Percentiles rank a stretch among this genome's conserved stretches.
phyloP scores from a whole-genome alignment of 768 basidiomycete genomes.

The Sistotremastrum niveocremeum region DNA sequence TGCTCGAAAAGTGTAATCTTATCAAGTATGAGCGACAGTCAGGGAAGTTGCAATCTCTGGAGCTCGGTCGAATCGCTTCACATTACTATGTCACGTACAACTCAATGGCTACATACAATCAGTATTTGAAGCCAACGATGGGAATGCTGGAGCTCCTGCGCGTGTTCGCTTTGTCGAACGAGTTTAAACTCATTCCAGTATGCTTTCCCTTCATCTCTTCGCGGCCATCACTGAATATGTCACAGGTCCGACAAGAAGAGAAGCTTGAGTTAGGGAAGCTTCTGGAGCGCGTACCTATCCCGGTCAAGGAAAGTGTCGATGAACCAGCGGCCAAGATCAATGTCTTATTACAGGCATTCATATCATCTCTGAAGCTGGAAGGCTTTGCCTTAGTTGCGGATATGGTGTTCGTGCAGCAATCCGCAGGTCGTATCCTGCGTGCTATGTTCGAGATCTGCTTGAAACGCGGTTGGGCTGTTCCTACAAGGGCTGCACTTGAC shows the following conservation, averaged over 20 bases:
- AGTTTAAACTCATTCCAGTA: slow-evolving; percentile 83
- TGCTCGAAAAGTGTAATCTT: slow-evolving; percentile 88
- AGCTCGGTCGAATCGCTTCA: slow-evolving; percentile 86
- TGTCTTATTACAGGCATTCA: slow-evolving; percentile 86
- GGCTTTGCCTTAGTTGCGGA: slow-evolving; percentile 81
- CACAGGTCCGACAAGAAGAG: slow-evolving; percentile 67
- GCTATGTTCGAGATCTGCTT: slow-evolving; percentile 97
- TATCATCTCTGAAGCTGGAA: slow-evolving; percentile 87
- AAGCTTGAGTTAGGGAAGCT: slow-evolving; percentile 85
- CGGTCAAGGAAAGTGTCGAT: slow-evolving; percentile 92
- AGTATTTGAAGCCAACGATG: slow-evolving; percentile 82
- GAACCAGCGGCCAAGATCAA: slow-evolving; percentile 97
- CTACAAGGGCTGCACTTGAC: slow-evolving; percentile 81
- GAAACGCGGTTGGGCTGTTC: slow-evolving; percentile 95
- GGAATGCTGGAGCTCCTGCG: slow-evolving; percentile 82
- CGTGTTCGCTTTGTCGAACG: slow-evolving; percentile 89
- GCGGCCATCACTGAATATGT: slow-evolving; percentile 1
- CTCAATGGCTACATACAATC: slow-evolving; percentile 95
- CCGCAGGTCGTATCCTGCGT: slow-evolving; percentile 89
- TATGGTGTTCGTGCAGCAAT: slow-evolving; percentile 96
- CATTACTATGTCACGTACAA: slow-evolving; percentile 92
- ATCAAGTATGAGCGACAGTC: slow-evolving; percentile 86
- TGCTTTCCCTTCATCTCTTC: slow-evolving; percentile 1
- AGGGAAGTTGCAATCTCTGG: slow-evolving; percentile 85
- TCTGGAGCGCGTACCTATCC: slow-evolving; percentile 89